Base-by-base conservation (phyloP, 768 basidiomycete species). In the Amanita polypyramis region DNA sequence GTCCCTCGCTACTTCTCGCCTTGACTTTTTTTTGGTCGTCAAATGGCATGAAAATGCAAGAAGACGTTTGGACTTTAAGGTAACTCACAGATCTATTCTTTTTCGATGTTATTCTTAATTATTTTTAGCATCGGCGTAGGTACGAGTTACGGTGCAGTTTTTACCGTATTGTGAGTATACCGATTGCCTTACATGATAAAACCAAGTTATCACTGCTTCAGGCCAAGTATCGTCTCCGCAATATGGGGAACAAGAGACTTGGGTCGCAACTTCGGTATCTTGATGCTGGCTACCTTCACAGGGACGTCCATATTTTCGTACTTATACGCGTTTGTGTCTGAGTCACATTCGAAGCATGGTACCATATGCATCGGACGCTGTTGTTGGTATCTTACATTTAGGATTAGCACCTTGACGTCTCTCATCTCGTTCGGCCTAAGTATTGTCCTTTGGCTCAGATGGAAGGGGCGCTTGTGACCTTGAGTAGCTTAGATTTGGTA, bases 221-320 rank as follows among this genome's bases (percentile, higher is more conserved):
- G 82, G 10, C 86, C 88, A 2, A 79, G 83, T 45, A 71, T 91
- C 23, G 64, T 87, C 3, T 77, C 80, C 2, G 70, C 81, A 1
- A 69, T 84, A 19, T 91, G 85, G 84, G 88, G 88, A 10, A 59
- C 72, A 21, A 57, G 69, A n/a, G 74, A 85, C 52, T 65, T 81
- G 4, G 88, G 79, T 7, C 77, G 88, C 49, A 91, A 91, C 61
- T 90, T 78, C 51, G 85, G 86, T 20, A 62, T 86, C 32, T 57
- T 87, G 48, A 77, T 82, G 41, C 87, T 85, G 54, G 79, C 86
- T 0, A 81, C 85, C 4, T 84, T 89, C 60, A 60, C 79, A 20
- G 87, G 85, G 4, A 87, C 85, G 0, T 77, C 85, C 1, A 30
- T 78, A 0, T 89, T 88, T 60, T 87, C 88, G 2, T 89, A 85